phyloP scores from a whole-genome alignment of 768 basidiomycete genomes.

The Panaeolus papilionaceus region DNA sequence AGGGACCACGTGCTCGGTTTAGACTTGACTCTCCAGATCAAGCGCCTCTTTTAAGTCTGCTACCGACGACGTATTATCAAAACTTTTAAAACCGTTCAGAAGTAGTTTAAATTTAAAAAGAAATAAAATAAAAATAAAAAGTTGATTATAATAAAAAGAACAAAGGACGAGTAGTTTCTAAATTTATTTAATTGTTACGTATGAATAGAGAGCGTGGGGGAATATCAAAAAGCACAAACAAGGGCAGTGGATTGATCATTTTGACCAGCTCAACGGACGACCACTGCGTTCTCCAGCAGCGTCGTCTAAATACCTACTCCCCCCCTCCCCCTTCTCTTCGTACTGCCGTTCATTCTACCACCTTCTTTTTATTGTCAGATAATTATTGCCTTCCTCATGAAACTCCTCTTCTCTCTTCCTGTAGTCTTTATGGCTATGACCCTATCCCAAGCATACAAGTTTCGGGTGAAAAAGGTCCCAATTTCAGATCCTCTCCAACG shows the following conservation, averaged over 20 bases:
- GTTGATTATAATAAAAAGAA: neutral
- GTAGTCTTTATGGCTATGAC: slow-evolving; percentile 42
- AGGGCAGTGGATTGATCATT: neutral
- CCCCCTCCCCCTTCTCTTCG: slow-evolving; percentile 1
- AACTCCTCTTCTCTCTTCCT: slow-evolving; percentile 41
- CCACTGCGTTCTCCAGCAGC: slow-evolving; percentile 7
- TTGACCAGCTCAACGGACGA: slow-evolving; percentile 16
- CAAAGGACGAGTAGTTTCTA: neutral
- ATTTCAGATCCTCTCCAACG: slow-evolving; percentile 39
- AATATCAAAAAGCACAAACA: slow-evolving; percentile 9
- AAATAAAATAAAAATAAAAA: neutral
- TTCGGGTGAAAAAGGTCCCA: slow-evolving; percentile 55
- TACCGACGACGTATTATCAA: too few species aligned
- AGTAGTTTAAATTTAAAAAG: neutral
- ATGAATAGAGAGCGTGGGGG: neutral
- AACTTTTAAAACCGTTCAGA: neutral
- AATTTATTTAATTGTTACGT: neutral
- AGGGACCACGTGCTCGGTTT: slow-evolving; percentile 4
- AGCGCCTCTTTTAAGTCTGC: too few species aligned
- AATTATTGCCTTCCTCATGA: slow-evolving; percentile 43
- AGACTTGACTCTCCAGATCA: neutral
- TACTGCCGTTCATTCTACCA: slow-evolving; percentile 3
- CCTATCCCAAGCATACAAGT: slow-evolving; percentile 48
- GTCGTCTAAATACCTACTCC: neutral
- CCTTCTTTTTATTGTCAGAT: slow-evolving; percentile 18